A percentile compares a stretch with the other conserved stretches of the same genome.
Evolutionary conservation across 75 land plant genomes (phyloP).

Genomic region (Ceratopteris richardii): DNA sequence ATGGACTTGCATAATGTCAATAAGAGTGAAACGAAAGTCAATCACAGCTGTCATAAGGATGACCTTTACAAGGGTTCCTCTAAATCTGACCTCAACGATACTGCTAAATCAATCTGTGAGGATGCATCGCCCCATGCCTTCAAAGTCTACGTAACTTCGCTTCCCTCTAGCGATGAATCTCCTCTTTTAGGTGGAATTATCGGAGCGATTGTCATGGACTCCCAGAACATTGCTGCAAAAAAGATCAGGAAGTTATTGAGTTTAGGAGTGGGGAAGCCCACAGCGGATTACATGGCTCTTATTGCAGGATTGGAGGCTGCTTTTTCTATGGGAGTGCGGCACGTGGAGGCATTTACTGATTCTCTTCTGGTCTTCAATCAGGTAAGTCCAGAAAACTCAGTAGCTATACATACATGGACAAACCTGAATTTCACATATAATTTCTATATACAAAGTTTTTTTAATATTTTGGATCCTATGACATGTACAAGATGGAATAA

Average conservation of each 20-base stretch:
- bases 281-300: slow-evolving; percentile 47
- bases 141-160: not conserved
- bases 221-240: slow-evolving; percentile 16
- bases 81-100: too few species aligned
- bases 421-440: too few species aligned
- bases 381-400: too few species aligned
- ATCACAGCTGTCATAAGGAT: slow-evolving; percentile 29
- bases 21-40: slow-evolving; percentile 41
- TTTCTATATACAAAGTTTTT: too few species aligned
- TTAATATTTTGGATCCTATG: too few species aligned
- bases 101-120: too few species aligned
- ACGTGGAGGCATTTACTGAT: slow-evolving; percentile 24
- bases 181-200: slow-evolving; percentile 7
- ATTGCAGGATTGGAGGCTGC: slow-evolving; percentile 49
- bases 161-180: not conserved
- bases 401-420: too few species aligned
- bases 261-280: slow-evolving; percentile 44
- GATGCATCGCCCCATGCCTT: slow-evolving; percentile 13
- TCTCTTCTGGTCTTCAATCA: slow-evolving; percentile 27
- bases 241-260: slow-evolving; percentile 43
- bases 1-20: slow-evolving; percentile 15
- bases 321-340: slow-evolving; percentile 20
- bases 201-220: slow-evolving; percentile 43
- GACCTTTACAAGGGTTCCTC: too few species aligned
- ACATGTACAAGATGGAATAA: too few species aligned